These are phyloP conservation scores for Erodium moschatum DNA, from an alignment of 441 rosid species.

Conservation along the genomic window DNA sequence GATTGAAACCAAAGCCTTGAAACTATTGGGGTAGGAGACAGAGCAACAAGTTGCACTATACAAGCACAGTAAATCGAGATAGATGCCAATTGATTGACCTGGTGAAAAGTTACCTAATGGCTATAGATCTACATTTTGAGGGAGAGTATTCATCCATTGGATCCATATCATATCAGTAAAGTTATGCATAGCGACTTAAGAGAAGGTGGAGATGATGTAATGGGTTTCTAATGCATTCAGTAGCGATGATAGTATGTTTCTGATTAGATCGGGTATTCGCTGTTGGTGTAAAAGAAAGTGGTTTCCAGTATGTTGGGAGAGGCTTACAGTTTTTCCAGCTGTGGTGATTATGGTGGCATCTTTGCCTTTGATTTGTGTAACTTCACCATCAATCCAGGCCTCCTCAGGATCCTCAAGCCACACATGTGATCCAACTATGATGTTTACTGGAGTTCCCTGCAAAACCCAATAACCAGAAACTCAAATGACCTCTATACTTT, in stretches of 20 bases:
- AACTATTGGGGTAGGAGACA: neutral
- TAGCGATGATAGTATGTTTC: too few species aligned
- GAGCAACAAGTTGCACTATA: too few species aligned
- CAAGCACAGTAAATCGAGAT: neutral
- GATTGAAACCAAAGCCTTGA: neutral
- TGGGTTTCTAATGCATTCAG: too few species aligned
- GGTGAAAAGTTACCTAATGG: neutral
- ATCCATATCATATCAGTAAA: neutral
- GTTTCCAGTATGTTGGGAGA: neutral
- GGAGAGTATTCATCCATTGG: neutral
- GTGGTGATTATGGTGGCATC: slow-evolving; percentile 38
- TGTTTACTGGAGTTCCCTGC: slow-evolving; percentile 48
- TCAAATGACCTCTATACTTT: too few species aligned
- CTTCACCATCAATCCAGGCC: slow-evolving; percentile 65
- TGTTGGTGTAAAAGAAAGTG: neutral
- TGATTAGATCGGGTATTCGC: too few species aligned
- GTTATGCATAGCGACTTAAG: neutral
- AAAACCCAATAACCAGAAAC: too few species aligned
- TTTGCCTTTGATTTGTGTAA: slow-evolving; percentile 38
- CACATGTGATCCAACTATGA: slow-evolving; percentile 62
- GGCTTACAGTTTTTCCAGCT: slow-evolving; percentile 43
- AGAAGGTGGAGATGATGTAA: too few species aligned
- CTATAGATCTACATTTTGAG: neutral
- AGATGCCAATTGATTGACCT: neutral
- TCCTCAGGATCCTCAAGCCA: slow-evolving; percentile 60